Evolutionary conservation across 257 asterid species (phyloP), one percentile per base, ranked within the genome.

Genomic region (Jaltomata sinuosa): DNA sequence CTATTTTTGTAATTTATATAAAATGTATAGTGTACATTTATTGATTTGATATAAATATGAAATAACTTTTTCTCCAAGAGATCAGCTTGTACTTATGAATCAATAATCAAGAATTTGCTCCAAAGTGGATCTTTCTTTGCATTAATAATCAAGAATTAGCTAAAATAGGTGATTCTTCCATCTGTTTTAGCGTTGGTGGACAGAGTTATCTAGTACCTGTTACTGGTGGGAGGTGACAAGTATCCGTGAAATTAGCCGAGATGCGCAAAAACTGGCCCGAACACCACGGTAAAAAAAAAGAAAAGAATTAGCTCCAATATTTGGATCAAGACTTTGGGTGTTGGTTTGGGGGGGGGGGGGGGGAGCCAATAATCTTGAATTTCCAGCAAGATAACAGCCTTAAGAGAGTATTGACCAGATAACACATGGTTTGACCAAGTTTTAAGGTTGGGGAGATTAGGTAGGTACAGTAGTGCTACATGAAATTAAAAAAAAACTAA

Each of bases 341-440:
- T n/a, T n/a, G n/a, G n/a, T n/a, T 59, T 11, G 34, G 29, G 64
- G 27, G 68, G 22, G 68, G 19, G 27, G 25, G 3, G 19, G 82
- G 65, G 67, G 9, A 67, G 81, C 50, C 53, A 81, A 52, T 86
- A 71, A 84, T 79, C 34, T 86, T 83, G 62, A 79, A 47, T 52
- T 69, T 85, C 88, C 91, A 90, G 90, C 89, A 85, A 90, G 82
- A 87, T 87, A 88, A 87, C 89, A 87, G 87, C 91, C 84, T 57
- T 80, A 47, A 42, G 54, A 38, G 27, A 47, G 85, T 7, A 84
- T 88, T 87, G 90, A 87, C 89, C 49, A 68, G 16, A 34, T 38
- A 36, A 34, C 50, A 8, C 74, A 68, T 68, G 31, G 50, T 68
- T 68, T 68, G 78, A 68, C 78, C 78, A 68, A 34, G 4, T 68